These are phyloP conservation scores for Fusarium chlamydosporum DNA, from an alignment of 2,329 filamentous ascomycete species.

Conservation along the genomic window DNA sequence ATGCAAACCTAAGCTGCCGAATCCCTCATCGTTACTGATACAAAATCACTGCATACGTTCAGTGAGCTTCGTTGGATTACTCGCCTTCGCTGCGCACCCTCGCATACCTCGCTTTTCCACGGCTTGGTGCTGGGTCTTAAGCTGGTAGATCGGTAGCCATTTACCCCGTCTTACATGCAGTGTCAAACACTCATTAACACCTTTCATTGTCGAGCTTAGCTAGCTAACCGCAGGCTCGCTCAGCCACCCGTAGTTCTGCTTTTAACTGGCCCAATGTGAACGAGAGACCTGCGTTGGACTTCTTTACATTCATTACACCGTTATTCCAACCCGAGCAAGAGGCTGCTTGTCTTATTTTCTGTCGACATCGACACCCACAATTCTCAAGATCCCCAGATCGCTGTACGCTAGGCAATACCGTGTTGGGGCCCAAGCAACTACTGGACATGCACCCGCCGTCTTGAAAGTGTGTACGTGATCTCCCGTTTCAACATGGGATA, in stretches of 20 bases:
- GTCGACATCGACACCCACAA: conserved; percentile 72
- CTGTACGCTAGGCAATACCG: conserved; percentile 81
- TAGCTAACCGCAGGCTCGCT: background rate
- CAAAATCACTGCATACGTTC: background rate
- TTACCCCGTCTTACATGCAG: conserved; percentile 48
- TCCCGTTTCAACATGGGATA: conserved; percentile 80
- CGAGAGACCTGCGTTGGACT: background rate
- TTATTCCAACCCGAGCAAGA: background rate
- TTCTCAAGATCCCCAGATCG: conserved; percentile 77
- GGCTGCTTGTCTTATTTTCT: conserved; percentile 51
- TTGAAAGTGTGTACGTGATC: conserved; percentile 81
- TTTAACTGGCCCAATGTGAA: background rate
- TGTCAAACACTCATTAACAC: conserved; percentile 7
- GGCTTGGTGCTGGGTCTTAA: background rate
- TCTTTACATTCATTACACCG: background rate
- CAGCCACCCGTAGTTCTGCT: background rate
- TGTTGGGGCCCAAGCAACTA: conserved; percentile 82
- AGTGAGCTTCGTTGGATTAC: background rate
- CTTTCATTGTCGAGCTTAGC: conserved; percentile 4
- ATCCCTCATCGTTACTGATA: no score
- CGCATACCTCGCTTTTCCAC: background rate
- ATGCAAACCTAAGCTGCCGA: background rate
- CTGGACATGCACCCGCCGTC: conserved; percentile 72
- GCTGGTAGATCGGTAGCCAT: conserved; percentile 32
- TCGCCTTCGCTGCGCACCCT: background rate